Evolutionary conservation across 768 basidiomycete genomes (phyloP).

Genomic region (Rhodotorula taiwanensis): DNA sequence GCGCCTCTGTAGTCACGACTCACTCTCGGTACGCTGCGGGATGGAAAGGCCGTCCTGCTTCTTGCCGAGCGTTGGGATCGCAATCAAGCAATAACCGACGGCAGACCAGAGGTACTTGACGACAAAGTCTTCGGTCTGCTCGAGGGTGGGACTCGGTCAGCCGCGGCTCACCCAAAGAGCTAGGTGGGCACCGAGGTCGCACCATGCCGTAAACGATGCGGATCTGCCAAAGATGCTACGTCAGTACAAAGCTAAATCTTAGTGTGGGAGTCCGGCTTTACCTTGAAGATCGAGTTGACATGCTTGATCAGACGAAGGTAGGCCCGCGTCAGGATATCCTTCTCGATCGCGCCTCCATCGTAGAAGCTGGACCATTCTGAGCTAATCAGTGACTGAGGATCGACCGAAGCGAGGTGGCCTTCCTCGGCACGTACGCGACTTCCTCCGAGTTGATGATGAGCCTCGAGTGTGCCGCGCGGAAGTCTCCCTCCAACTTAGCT

Average conservation of each 20-base stretch:
- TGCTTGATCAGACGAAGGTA: conserved; percentile 77
- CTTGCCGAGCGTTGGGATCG: conserved; percentile 55
- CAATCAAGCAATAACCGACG: conserved; percentile 81
- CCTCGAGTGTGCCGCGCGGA: conserved; percentile 74
- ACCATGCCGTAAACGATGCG: conserved; percentile 79
- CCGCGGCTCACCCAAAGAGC: rapidly evolving
- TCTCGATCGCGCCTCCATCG: conserved; percentile 75
- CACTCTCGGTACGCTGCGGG: conserved; percentile 54
- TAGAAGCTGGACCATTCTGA: conserved; percentile 60
- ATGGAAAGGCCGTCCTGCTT: conserved; percentile 41
- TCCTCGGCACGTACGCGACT: conserved; percentile 60
- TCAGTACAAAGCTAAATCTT: neutral
- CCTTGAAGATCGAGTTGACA: conserved; percentile 86
- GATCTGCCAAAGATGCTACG: conserved; percentile 50
- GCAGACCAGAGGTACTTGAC: conserved; percentile 89
- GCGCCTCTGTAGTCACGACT: conserved; percentile 25
- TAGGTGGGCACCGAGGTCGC: neutral
- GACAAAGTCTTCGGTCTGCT: conserved; percentile 77
- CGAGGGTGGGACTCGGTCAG: neutral
- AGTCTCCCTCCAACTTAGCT: conserved; percentile 84
- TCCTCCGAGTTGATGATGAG: conserved; percentile 87
- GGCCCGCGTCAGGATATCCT: conserved; percentile 67
- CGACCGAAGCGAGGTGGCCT: neutral
- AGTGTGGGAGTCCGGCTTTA: conserved; percentile 39
- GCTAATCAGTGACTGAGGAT: too few relatives aligned